Conservation (phyloP, 1,139 yeast species). For the Suhomyces wounanorum region DNA sequence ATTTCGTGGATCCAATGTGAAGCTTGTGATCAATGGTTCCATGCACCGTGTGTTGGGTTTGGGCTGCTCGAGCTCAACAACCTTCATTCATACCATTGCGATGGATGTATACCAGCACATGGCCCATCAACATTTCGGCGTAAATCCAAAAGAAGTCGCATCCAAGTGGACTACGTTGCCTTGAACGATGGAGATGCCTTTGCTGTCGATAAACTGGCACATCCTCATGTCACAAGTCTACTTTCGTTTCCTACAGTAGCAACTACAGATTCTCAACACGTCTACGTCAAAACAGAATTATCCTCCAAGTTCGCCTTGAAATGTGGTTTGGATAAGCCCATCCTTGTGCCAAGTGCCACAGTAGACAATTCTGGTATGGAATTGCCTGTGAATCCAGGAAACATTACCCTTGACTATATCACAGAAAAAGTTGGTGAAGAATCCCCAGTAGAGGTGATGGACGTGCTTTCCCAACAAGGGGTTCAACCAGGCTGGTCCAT, state of each 20-base stretch:
- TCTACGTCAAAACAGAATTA: slow-evolving; percentile 20
- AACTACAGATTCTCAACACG: slow-evolving; percentile 11
- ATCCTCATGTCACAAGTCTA: slow-evolving; percentile 59
- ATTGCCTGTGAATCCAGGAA: slow-evolving; percentile 35
- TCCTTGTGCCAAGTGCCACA: slow-evolving; percentile 36
- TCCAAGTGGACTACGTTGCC: slow-evolving; percentile 74
- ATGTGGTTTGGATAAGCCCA: slow-evolving; percentile 29
- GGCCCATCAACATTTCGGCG: slow-evolving; percentile 61
- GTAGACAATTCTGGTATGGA: slow-evolving; percentile 36
- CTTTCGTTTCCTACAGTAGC: slow-evolving; percentile 23
- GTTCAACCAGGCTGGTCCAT: slow-evolving; percentile 66
- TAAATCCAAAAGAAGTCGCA: slow-evolving; percentile 55
- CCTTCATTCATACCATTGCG: slow-evolving; percentile 59
- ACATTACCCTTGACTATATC: slow-evolving; percentile 57
- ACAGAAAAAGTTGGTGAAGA: slow-evolving; percentile 65
- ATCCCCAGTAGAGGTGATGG: slow-evolving; percentile 79
- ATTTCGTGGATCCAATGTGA: slow-evolving; percentile 64
- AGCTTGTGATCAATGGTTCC: slow-evolving; percentile 63
- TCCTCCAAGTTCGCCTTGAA: slow-evolving; percentile 38
- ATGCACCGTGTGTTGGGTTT: slow-evolving; percentile 51
- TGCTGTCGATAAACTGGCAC: slow-evolving; percentile 58
- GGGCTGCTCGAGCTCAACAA: slow-evolving; percentile 36
- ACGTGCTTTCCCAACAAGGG: slow-evolving; percentile 78
- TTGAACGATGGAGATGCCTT: slow-evolving; percentile 70
- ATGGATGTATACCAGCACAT: slow-evolving; percentile 39